Conservation (phyloP, 2,329 filamentous ascomycete species). For the Graphiopsis chlorocephala region DNA sequence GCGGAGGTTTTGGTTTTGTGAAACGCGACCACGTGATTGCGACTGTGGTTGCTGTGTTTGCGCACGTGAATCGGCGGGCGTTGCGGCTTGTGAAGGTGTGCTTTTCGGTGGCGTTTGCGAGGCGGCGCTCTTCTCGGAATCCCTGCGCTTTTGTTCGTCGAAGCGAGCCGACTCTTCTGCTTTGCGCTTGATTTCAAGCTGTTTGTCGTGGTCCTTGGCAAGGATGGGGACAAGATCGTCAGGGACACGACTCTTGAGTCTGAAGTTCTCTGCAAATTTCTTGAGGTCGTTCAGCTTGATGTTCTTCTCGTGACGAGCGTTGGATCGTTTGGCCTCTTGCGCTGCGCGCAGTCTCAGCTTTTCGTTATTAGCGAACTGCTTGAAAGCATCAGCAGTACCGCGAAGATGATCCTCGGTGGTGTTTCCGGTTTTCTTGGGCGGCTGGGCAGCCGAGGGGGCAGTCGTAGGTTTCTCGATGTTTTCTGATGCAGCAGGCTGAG, state of each 20-base stretch:
- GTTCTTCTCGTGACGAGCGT: conserved; percentile 72
- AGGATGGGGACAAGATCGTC: conserved; percentile 90
- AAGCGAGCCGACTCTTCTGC: conserved; percentile 71
- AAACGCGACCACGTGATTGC: conserved; percentile 12
- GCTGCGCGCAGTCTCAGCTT: conserved; percentile 57
- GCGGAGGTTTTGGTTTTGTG: conserved; percentile 10
- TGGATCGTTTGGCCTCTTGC: conserved; percentile 54
- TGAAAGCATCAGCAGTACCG: conserved; percentile 62
- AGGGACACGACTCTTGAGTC: conserved; percentile 88
- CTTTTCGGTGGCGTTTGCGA: conserved; percentile 21
- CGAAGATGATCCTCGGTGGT: conserved; percentile 60
- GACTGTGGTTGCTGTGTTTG: conserved; percentile 9
- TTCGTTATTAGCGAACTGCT: conserved; percentile 61
- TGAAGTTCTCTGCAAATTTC: conserved; percentile 92
- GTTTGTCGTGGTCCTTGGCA: conserved; percentile 93
- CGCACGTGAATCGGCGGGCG: conserved; percentile 11
- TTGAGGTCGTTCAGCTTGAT: conserved; percentile 91
- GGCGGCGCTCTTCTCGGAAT: conserved; percentile 26
- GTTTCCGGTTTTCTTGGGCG: conserved; percentile 41
- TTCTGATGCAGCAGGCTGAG: not conserved
- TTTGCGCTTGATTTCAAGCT: conserved; percentile 88
- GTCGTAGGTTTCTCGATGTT: not conserved
- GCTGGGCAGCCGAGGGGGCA: not conserved
- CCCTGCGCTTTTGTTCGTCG: conserved; percentile 47
- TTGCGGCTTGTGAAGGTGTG: conserved; percentile 9